Evolutionary conservation across 163 green algal genomes (phyloP).

Genomic region (Prototheca cutis): DNA sequence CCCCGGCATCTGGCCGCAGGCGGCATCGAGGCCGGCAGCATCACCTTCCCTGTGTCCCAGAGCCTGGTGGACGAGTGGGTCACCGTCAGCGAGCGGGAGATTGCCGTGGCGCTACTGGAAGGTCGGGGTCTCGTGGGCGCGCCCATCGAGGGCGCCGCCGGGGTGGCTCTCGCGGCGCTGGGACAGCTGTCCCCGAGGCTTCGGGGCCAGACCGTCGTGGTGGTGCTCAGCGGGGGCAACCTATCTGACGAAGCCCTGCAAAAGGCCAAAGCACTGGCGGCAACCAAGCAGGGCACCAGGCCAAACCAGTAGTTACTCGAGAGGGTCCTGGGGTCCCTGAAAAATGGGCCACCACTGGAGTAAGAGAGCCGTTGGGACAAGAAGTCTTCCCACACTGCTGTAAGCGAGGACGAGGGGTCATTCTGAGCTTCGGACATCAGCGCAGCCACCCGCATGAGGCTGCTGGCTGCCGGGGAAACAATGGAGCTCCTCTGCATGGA

Average conservation of each 20-base stretch:
- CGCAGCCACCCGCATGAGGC: background rate
- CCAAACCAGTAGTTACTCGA: conserved; percentile 1
- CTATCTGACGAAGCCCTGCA: conserved; percentile 11
- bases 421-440: background rate
- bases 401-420: background rate
- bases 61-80: conserved; percentile 56
- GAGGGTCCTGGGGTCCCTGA: too few relatives aligned
- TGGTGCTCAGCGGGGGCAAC: conserved; percentile 54
- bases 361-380: background rate
- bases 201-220: conserved; percentile 24
- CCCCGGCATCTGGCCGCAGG: conserved; percentile 18
- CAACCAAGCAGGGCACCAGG: background rate
- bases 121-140: conserved; percentile 27
- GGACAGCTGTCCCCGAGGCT: conserved; percentile 16
- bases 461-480: background rate
- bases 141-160: conserved; percentile 50
- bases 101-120: conserved; percentile 43
- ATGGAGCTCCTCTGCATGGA: background rate
- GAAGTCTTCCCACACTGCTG: background rate
- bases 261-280: conserved; percentile 4
- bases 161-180: conserved; percentile 37
- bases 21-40: conserved; percentile 38
- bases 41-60: conserved; percentile 42
- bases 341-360: too few relatives aligned
- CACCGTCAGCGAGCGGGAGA: conserved; percentile 45